Conservation (phyloP, 495 filamentous ascomycete species). For the Bacidia rubella region DNA sequence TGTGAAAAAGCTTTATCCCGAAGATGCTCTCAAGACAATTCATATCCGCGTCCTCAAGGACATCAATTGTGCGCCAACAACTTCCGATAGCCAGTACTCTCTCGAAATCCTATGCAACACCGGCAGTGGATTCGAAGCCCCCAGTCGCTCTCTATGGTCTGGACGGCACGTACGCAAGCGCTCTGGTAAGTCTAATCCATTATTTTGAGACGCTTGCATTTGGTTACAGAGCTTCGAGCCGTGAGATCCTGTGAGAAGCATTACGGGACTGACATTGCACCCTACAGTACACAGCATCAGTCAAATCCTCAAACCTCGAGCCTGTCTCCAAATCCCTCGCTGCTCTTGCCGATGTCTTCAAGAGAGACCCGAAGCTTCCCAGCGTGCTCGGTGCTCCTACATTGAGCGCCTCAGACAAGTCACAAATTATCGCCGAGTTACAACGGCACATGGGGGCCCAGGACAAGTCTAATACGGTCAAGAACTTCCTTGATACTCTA, state of each 20-base stretch:
- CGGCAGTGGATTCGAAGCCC: conserved; percentile 56
- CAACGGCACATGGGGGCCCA: conserved; percentile 57
- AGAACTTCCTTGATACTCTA: conserved; percentile 81
- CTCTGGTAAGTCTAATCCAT: conserved; percentile 58
- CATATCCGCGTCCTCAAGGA: conserved; percentile 5
- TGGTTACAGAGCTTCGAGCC: conserved; percentile 15
- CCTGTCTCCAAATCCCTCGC: conserved; percentile 60
- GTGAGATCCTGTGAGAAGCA: conserved; percentile 1
- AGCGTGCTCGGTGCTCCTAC: conserved; percentile 68
- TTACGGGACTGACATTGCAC: too few relatives aligned
- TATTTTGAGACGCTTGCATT: conserved; percentile 9
- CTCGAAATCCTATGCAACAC: conserved; percentile 62
- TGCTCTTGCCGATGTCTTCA: conserved; percentile 53
- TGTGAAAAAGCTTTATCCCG: neutral
- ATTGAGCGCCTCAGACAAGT: conserved; percentile 63
- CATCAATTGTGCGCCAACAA: conserved; percentile 17
- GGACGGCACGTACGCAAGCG: conserved; percentile 95
- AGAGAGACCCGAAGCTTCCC: conserved; percentile 67
- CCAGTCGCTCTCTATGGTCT: conserved; percentile 86
- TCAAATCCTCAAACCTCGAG: conserved; percentile 75
- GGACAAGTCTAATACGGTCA: conserved; percentile 67
- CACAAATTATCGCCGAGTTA: conserved; percentile 68
- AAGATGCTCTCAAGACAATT: conserved; percentile 16
- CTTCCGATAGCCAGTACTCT: conserved; percentile 32
- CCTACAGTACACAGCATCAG: conserved; percentile 84